Base-by-base conservation (phyloP, 2,329 filamentous ascomycete species). In the Cladobotryum mycophilum region DNA sequence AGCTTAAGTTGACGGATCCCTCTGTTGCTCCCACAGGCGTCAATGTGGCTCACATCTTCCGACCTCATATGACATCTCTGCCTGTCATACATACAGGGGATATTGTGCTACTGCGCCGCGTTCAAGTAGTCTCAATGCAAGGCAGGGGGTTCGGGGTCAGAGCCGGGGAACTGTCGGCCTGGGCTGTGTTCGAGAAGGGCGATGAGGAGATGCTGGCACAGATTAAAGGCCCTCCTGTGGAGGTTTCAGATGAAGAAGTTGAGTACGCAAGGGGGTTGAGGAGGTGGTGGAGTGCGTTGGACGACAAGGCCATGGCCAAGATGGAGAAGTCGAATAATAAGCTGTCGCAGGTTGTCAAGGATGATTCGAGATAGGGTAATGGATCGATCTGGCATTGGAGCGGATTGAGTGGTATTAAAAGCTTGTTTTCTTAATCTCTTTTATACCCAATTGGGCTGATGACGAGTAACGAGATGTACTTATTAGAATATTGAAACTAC, bases 191-290 rank as follows among this genome's bases (percentile, higher is more conserved):
- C 55, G 78, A 82, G 56, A 65, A 67, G 37, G 65, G 65, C 3
- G 64, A 68, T 42, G 60, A 62, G 47, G 62, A 67, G 50, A 61
- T 62, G 59, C 64, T 74, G 41, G 68, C 76, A 40, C 76, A 84
- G 65, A 76, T 84, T 47, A 76, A 74, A 53, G 81, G 81, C 0
- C 78, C 80, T 48, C 80, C 80, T 0, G 73, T 85, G 17, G 81
- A 85, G 64, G 71, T 78, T 53, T 70, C 69, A 25, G 67, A 71
- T 13, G 67, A 64, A 25, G 81, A 84, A 64, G 68, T 67, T 45
- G 67, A 66, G 25, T 76, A 81, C 56, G 73, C 78, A 48, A 61
- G 61, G 42, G 67, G 70, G 48, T 63, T 85, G 55, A 70, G 70
- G 55, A 67, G 68, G 43, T 80, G 76, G 73, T 80, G 74, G 62